Base-by-base conservation (phyloP, 495 filamentous ascomycete species). In the Penicillium crystallinum region DNA sequence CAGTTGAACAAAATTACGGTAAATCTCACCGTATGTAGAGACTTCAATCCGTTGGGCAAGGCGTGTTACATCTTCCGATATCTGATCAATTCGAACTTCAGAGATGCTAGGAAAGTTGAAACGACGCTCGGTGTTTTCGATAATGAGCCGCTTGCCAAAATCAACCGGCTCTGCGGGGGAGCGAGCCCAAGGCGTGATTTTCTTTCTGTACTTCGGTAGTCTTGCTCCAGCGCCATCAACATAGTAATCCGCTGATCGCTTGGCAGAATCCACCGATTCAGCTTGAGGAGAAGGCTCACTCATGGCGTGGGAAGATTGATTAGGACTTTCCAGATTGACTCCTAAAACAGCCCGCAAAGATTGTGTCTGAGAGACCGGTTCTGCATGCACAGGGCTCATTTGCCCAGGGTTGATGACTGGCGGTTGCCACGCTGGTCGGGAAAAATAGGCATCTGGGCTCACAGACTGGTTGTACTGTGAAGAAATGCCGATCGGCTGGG, bases 201-300 rank as follows among this genome's bases (percentile, higher is more conserved):
- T 68, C 25, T 56, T 64, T 44, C 56, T 60, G 14, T 67, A 58
- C 30, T 61, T 72, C 11, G 68, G 63, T 27, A 69, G 53, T 38
- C 69, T 59, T 15, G 59, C 60, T 11, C 61, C 57, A 22, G 63
- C 60, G 14, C 67, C 65, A 57, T 77, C 69, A 5, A 72, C 67
- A 51, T 67, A 70, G 39, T 68, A 69, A 15, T 76, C 61, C 8
- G 65, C 66, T 27, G 64, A 58, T 22, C 58, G 58, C 25, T 64
- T 65, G 10, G 58, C 33, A 9, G 55, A 55, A 41, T 53, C 64
- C 9, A 55, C 55, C 1, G 60, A 57, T 19, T 56, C 58, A 7
- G 52, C 37, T 39, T 55, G 53, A 1, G 59, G 49, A 5, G 67
- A 68, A 27, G 50, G 22, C 31, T 63, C 63, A 19, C 48, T 56